Evolutionary conservation across 2,329 filamentous ascomycete species (phyloP), one percentile per base, ranked within the genome.

Genomic region (Xylaria hypoxylon): DNA sequence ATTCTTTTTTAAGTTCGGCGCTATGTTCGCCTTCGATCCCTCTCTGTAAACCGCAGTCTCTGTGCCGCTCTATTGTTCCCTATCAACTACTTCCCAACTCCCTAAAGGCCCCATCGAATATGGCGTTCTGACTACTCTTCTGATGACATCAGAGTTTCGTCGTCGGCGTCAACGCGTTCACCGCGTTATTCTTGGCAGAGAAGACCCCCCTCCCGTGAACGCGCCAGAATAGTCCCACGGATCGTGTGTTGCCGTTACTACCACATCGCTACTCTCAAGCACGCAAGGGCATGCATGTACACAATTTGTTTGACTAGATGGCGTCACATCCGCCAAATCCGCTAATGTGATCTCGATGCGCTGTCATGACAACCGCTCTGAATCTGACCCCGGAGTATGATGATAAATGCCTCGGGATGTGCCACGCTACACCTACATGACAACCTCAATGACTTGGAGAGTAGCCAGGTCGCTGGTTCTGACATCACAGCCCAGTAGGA

Each of bases 381-480:
- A n/a, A 33, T 44, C 28, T 8, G 24, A 40, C 26, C 3, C 6
- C 15, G 35, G 13, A 28, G n/a, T 24, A 55, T 15, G 28, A 24
- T 40, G n/a, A 24, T 58, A 13, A 47, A 45, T 57, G 35, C 17
- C 31, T 64, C n/a, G 55, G 48, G 5, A 31, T 64, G n/a, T 17
- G 44, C 72, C 79, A 90, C 87, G 73, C 87, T 90, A 75, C 22
- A 13, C 22, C 13, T 92, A 90, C 68, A 89, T 82, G 11, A 89
- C 89, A 0, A 83, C 79, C 79, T 92, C 88, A 33, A 93, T 85
- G 5, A 92, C 79, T 75, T 93, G 91, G 47, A 93, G 91, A 0
- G 90, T 92, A 15, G 90, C 90, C 75, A 90, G 87, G 76, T 91
- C 87, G 1, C 91, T 90, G 1, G 85, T 80, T 2, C 87, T 85